These are phyloP conservation scores for Cryptococcus sp. DNA, from an alignment of 1,284 basidiomycete genomes.

Conservation along the genomic window DNA sequence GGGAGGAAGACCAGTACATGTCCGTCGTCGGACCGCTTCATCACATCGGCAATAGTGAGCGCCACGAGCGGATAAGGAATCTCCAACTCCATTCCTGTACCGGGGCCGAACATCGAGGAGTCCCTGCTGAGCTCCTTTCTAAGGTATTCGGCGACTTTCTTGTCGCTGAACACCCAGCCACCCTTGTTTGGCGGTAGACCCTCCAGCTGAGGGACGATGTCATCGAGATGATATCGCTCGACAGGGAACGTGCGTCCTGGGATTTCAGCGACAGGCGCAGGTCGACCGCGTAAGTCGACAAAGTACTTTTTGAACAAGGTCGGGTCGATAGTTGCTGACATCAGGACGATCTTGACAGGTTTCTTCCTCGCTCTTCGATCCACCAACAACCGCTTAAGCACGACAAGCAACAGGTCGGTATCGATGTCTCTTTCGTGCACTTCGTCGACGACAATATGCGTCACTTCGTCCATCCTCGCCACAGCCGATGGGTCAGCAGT, in stretches of 20 bases:
- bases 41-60: constrained; percentile 76
- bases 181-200: constrained; percentile 48
- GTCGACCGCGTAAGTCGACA: constrained; percentile 61
- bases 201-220: constrained; percentile 65
- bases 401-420: constrained; percentile 87
- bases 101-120: constrained; percentile 31
- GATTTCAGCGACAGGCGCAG: constrained; percentile 76
- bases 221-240: constrained; percentile 76
- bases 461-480: constrained; percentile 71
- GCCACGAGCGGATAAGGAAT: constrained; percentile 82
- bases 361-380: constrained; percentile 72
- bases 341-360: constrained; percentile 85
- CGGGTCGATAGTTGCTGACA: constrained; percentile 95
- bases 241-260: constrained; percentile 95
- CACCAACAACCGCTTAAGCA: constrained; percentile 79
- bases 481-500: constrained; percentile 47
- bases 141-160: constrained; percentile 76
- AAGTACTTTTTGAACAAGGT: constrained; percentile 88
- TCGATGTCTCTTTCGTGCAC: constrained; percentile 96
- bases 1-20: constrained; percentile 81
- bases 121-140: constrained; percentile 65
- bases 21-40: constrained; percentile 74
- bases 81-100: constrained; percentile 63
- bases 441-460: constrained; percentile 93
- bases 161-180: constrained; percentile 70